A percentile compares a stretch with the other conserved stretches of the same genome.
Evolutionary conservation across 192 early-diverging fungal genomes (phyloP).

Genomic region (Coemansia sp.): DNA sequence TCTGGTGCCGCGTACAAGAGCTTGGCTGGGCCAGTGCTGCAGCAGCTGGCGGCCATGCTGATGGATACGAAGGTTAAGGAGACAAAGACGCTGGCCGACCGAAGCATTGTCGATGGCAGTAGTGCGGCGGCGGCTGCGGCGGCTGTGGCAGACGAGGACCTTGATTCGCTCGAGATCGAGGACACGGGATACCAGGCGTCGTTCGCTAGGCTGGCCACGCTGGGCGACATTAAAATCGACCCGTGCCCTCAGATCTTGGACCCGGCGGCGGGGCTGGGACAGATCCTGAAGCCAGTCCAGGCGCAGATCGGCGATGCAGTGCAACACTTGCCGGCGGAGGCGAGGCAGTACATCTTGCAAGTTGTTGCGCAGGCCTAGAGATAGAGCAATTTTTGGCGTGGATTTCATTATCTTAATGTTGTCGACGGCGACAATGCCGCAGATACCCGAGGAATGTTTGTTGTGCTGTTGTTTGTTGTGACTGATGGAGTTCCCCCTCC

Average conservation of each 20-base stretch:
- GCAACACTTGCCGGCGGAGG: slow-evolving; percentile 21
- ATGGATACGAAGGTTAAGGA: slow-evolving; percentile 44
- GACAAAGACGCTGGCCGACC: slow-evolving; percentile 32
- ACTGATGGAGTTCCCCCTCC: neutral
- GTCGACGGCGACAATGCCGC: neutral
- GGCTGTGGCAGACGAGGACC: slow-evolving; percentile 57
- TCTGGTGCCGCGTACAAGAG: slow-evolving; percentile 7
- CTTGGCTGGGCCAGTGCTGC: slow-evolving; percentile 22
- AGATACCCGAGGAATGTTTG: neutral
- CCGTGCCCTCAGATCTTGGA: slow-evolving; percentile 57
- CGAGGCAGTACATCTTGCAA: slow-evolving; percentile 15
- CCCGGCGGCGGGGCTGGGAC: slow-evolving; percentile 23
- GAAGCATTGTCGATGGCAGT: slow-evolving; percentile 15
- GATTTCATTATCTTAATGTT: neutral
- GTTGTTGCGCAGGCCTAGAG: slow-evolving; percentile 1
- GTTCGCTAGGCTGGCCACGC: slow-evolving; percentile 73
- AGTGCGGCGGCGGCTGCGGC: slow-evolving; percentile 22
- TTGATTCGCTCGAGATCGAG: slow-evolving; percentile 73
- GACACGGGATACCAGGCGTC: slow-evolving; percentile 80
- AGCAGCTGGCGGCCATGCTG: slow-evolving; percentile 36
- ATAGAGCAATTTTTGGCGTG: neutral
- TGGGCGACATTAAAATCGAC: slow-evolving; percentile 63
- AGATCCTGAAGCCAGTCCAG: slow-evolving; percentile 29
- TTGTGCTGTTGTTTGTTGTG: neutral
- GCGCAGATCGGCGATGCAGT: slow-evolving; percentile 5